Evolutionary conservation across 768 basidiomycete species (phyloP), one percentile per base, ranked within the genome.

Genomic region (Tephrocybe sp.): DNA sequence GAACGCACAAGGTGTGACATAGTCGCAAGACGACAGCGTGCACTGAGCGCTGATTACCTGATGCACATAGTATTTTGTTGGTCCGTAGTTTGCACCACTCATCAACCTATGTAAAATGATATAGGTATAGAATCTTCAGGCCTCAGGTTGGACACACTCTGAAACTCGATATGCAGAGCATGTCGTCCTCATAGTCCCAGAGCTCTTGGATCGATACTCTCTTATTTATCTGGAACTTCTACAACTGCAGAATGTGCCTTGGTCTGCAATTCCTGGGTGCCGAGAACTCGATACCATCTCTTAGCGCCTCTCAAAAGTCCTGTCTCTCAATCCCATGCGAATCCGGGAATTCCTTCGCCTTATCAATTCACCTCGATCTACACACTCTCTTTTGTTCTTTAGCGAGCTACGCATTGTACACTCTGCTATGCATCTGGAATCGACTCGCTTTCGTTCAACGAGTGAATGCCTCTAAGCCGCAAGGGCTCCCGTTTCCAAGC

Each of bases 261-360:
- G 40, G 48, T 49, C 22, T 42, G 48, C 13, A 39, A 26, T 16
- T 20, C 40, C 10, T 49, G 48, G 39, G n/a, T 41, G n/a, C 39
- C 39, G n/a, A 41, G 31, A 7, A 39, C 48, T 33, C 39, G 48
- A 2, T 17, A 49, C 31, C 20, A 49, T 42, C 48, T 49, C 13
- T 34, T 32, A 7, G 19, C 39, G 4, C n/a, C 14, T 4, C 2
- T 12, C 23, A n/a, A 33, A 34, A 30, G 31, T 14, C 6, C 48
- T 41, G 12, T 1, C 3, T 31, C 20, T 41, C 19, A n/a, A 49
- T 3, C 39, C 40, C 22, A 3, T 12, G 5, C 3, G 13, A 14
- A 22, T 26, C 9, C 4, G 14, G n/a, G n/a, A 34, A 14, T 34
- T 49, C 13, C 31, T 49, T n/a, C 30, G 32, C 16, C 39, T 49